Base-by-base conservation (phyloP, 2,329 filamentous ascomycete species). In the Aspergillus melleus region DNA sequence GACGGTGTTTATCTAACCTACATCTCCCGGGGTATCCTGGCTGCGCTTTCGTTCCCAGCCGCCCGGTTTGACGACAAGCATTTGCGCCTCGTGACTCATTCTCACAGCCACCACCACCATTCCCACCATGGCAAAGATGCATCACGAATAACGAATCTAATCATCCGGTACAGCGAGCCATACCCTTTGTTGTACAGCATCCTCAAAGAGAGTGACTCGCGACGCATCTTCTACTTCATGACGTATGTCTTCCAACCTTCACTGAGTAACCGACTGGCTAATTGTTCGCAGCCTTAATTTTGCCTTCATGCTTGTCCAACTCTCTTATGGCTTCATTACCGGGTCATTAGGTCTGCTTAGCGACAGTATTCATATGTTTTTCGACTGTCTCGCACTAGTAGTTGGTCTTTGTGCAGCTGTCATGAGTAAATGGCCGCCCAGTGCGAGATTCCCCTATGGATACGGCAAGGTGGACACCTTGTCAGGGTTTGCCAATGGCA, bases 361-460 rank as follows among this genome's bases (percentile, higher is more conserved):
- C 66, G 95, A 99, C 76, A 98, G 93, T 70, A 95, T 99, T 64
- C 95, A 99, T 78, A 99, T 99, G 95, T 94, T 99, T 71, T 98
- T 99, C 69, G 95, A 99, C 77, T 99, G 95, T 67, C 88, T 97
- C 39, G 95, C 94, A 20, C 84, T 99, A 29, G 86, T 91, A 1
- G 92, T 99, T 39, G 95, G 95, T 11, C 82, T 99, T 10, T 89
- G 94, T 68, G 95, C 95, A 29, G 90, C 94, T 1, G 92, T 99
- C 6, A 91, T 96, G 81, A 95, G 91, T 77, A 98, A 98, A 77
- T 97, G 95, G 93, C 92, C 93, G 1, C 90, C 92, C 0, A 96
- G 90, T 72, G 84, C 90, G 60, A 84, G 88, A 20, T 98, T 96
- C 68, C 95, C 95, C 0, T 98, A 97, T 71, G 95, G 95, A 0